Evolutionary conservation across 257 asterid species (phyloP), one percentile per base, ranked within the genome.

Genomic region (Cynanchum wilfordii): DNA sequence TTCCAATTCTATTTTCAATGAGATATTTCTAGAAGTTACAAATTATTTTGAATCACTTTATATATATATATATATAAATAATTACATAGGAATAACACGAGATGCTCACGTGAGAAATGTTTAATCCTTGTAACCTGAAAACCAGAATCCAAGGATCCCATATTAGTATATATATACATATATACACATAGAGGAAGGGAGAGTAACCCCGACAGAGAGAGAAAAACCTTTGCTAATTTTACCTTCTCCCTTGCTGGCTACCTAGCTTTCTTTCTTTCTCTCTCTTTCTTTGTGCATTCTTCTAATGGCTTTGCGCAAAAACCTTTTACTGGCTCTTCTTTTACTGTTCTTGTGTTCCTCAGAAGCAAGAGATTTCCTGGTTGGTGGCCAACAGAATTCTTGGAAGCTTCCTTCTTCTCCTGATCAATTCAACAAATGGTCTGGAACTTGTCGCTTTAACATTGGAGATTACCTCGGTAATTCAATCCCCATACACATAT

Each of bases 401-500:
- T 89, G 94, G 96, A 62, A 77, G 54, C 69, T 89, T 8, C 97
- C 97, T 0, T 69, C 94, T 52, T 78, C 90, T 24, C 78, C 84
- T 7, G 76, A 87, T 29, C 74, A 73, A 62, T 83, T 76, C 76
- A 81, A 71, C 69, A 59, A 80, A 16, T 89, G 97, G 97, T 86
- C 92, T 47, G 51, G 67, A 4, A 74, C 60, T 50, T 51, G 3
- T 20, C 89, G 97, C 0, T 89, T 89, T 75, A 63, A 16, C 29
- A 85, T 89, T 77, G 89, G 87, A 10, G 96, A 91, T 78, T 77
- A 82, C 59, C 65, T 91, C 24, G 88, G 97, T 91, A 83, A 29
- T 40, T 8, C 1, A 20, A 50, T 5, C 24, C 47, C 47, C 22
- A 45, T 36, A 38, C 2, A 3, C 69, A 64, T 22, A 16, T 50